Evolutionary conservation across 2,329 filamentous ascomycete genomes (phyloP), one percentile per base, ranked within the genome.

Genomic region (Fusarium redolens): DNA sequence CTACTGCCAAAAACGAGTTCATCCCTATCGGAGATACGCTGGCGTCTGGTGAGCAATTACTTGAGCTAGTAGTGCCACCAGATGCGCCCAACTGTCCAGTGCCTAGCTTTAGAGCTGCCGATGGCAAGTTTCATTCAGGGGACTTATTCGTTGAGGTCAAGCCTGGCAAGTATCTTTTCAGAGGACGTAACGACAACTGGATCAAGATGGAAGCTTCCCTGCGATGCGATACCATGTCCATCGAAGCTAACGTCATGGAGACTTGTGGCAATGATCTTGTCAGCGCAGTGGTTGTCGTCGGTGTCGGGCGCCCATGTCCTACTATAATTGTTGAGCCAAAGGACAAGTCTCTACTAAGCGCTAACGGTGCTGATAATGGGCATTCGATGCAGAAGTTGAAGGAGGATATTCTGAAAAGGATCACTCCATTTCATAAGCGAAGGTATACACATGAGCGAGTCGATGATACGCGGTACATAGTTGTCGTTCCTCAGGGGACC

Each of bases 191-290:
- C 3, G 75, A 78, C 14, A 67, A 75, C 22, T 78, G 76, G 75
- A 78, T 78, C 58, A 78, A 78, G 31, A 78, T 78, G 75, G 50
- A 74, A 18, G 47, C 38, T 7, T 64, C 73, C 3, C 45, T 72
- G 13, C 51, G 72, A 14, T 78, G 76, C 14, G 72, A 78, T 20
- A 75, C 76, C 1, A 13, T 45, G 1, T 72, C 74, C 2, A 75
- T 78, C 11, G 76, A 78, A 30, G 51, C 52, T 3, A 75, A 77
- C 20, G 59, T 65, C 1, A 59, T 72, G 60, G 59, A 71, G 4
- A 69, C 56, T 1, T 77, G 75, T 31, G 69, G 64, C 1, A n/a
- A 48, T 2, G 75, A 77, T 18, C 72, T 77, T 7, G 65, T 77
- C 17, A 56, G 41, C 5, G 61, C 62, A 0, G 73, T 62, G 7